phyloP scores from a whole-genome alignment of 2,329 filamentous ascomycete species.

The Pyricularia sp. region DNA sequence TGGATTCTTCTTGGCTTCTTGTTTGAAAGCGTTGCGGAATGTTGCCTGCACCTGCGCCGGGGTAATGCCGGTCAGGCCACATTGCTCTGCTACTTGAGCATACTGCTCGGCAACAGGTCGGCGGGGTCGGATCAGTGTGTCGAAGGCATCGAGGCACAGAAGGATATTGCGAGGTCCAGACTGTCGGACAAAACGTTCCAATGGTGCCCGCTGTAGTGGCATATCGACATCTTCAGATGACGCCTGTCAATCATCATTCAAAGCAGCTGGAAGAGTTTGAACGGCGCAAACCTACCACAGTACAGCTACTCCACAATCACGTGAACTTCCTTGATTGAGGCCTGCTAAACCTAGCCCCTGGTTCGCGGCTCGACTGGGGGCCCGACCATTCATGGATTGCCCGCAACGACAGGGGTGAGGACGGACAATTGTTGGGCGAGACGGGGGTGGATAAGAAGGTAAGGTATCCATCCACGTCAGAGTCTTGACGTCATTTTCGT shows the following conservation, averaged over 20 bases:
- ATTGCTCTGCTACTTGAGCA: conserved; percentile 35
- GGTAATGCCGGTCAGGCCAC: conserved; percentile 34
- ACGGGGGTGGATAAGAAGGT: not conserved
- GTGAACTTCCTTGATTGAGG: not conserved
- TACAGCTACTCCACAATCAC: not conserved
- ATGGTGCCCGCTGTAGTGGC: not conserved
- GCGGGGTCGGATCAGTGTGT: conserved; percentile 49
- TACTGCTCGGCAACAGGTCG: conserved; percentile 44
- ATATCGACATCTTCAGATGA: not conserved
- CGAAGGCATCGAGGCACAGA: conserved; percentile 55
- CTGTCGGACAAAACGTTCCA: not conserved
- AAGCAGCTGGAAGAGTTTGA: not conserved
- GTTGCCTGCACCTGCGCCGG: conserved; percentile 27
- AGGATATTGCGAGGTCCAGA: conserved; percentile 32
- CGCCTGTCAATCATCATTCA: not conserved
- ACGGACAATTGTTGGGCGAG: not conserved
- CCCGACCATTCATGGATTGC: not conserved
- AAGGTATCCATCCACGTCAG: too few relatives aligned
- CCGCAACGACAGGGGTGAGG: not conserved
- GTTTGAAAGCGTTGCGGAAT: conserved; percentile 34
- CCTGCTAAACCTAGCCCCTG: not conserved
- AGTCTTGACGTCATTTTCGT: conserved; percentile 1
- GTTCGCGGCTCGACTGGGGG: not conserved
- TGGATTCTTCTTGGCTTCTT: conserved; percentile 35
- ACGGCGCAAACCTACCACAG: not conserved